These are phyloP conservation scores for Aspergillus sp. DNA, from an alignment of 2,329 filamentous ascomycete genomes.

Conservation along the genomic window DNA sequence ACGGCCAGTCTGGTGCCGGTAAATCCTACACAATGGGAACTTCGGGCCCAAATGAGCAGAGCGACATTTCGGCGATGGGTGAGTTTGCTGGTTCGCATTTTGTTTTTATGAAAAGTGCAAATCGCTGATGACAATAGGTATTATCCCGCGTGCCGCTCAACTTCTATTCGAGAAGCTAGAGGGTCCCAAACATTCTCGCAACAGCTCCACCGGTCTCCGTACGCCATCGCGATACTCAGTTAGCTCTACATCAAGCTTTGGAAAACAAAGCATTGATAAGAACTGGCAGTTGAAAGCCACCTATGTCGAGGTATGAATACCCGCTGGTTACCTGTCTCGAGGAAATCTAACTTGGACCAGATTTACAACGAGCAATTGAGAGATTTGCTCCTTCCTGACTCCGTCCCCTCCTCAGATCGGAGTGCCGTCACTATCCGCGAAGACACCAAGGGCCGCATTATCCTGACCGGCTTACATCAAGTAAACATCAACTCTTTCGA, in stretches of 20 bases:
- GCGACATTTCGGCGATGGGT: constrained; percentile 73
- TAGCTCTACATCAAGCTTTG: constrained; percentile 49
- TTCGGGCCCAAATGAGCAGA: constrained; percentile 77
- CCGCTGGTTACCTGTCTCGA: background rate
- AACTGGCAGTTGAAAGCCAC: constrained; percentile 92
- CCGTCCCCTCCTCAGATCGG: constrained; percentile 68
- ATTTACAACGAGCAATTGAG: constrained; percentile 97
- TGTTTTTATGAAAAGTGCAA: background rate
- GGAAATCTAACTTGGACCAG: constrained; percentile 41
- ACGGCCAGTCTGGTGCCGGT: constrained; percentile 94
- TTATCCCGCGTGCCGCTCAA: constrained; percentile 88
- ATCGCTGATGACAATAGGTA: constrained; percentile 57
- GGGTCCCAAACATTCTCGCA: constrained; percentile 56
- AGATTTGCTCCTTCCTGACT: constrained; percentile 81
- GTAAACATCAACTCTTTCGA: constrained; percentile 88
- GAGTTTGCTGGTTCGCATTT: constrained; percentile 38
- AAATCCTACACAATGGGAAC: constrained; percentile 99
- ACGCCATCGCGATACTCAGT: constrained; percentile 77
- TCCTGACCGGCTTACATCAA: constrained; percentile 86
- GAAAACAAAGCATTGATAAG: constrained; percentile 59
- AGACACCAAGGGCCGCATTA: constrained; percentile 89
- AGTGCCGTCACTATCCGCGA: constrained; percentile 86
- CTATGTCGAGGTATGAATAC: constrained; percentile 67
- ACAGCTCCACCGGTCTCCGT: constrained; percentile 73
- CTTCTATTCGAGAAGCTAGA: constrained; percentile 87